Conservation (phyloP, 495 filamentous ascomycete genomes). For the Lasiosphaeris hirsuta region DNA sequence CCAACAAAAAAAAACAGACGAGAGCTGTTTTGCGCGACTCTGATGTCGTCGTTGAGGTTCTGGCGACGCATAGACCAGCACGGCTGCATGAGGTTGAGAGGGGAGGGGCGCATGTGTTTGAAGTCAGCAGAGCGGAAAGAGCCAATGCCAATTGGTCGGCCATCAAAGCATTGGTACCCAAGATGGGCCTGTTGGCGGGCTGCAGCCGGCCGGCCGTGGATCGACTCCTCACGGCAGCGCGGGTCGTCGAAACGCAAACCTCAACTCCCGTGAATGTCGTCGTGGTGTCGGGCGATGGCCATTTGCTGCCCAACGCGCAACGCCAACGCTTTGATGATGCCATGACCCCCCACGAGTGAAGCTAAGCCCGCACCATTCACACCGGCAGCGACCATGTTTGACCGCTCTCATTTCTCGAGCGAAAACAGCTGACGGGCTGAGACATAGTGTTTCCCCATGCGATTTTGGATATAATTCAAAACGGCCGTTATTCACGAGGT, state of each 20-base stretch:
- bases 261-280: neutral
- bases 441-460: neutral
- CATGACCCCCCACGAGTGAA: neutral
- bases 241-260: conserved; percentile 17
- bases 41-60: conserved; percentile 16
- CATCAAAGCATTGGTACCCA: neutral
- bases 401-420: neutral
- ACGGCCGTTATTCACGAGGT: neutral
- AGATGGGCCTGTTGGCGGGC: conserved; percentile 19
- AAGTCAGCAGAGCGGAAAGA: conserved; percentile 32
- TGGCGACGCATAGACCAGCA: conserved; percentile 25
- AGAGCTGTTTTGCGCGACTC: neutral
- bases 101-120: conserved; percentile 27
- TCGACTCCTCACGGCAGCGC: conserved; percentile 15
- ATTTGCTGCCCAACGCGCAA: no score
- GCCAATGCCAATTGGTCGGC: conserved; percentile 28
- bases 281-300: no score
- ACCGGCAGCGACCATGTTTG: neutral
- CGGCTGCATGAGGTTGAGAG: conserved; percentile 19
- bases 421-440: conserved; percentile 6
- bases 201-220: conserved; percentile 24
- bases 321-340: conserved; percentile 7
- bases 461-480: neutral
- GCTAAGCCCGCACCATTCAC: neutral
- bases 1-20: neutral